Evolutionary conservation across 2,329 filamentous ascomycete genomes (phyloP), one percentile per base, ranked within the genome.

Genomic region (Teratosphaeria destructans): DNA sequence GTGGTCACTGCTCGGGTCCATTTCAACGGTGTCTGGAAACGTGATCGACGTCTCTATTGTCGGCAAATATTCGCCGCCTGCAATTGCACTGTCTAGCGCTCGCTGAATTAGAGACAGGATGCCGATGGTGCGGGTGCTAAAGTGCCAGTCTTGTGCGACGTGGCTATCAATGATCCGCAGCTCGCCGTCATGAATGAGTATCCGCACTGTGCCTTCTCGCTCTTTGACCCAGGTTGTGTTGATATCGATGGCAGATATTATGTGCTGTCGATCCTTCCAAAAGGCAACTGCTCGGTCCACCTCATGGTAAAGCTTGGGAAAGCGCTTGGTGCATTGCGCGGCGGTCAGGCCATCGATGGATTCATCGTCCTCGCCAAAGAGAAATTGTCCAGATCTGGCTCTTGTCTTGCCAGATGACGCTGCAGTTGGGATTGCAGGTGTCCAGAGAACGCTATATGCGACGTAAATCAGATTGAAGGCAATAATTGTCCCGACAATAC

Each of bases 31-130:
- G 16, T 47, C 39, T 47, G 39, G 39, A 47, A 61, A 53, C 14
- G 57, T 29, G 54, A 59, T 54, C 23, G 58, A 54, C 27, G 57
- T 59, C 54, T 61, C 37, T 7, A 43, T 23, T 12, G 43, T 34
- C 34, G 27, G 47, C 16, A 26, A 12, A 5, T 14, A 16, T 14
- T 60, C 6, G 78, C 78, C 10, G 81, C 71, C 69, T 10, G 73
- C 64, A 14, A 77, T 73, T 27, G 73, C 72, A 2, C 76, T 69
- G 14, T 47, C 39, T 14, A 82, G 71, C 8, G 79, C 78, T 37
- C 79, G 78, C 61, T 81, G 73, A 32, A 82, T 70, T 7, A 77
- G 72, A 62, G 77, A 74, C 2, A 81, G 69, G 0, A 77, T 78
- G 1, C 77, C 77, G 34, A 49, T 26, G 19, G 43, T 49, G 34